These are phyloP conservation scores for Pleurotus djamor DNA, from an alignment of 768 basidiomycete species.

Conservation along the genomic window DNA sequence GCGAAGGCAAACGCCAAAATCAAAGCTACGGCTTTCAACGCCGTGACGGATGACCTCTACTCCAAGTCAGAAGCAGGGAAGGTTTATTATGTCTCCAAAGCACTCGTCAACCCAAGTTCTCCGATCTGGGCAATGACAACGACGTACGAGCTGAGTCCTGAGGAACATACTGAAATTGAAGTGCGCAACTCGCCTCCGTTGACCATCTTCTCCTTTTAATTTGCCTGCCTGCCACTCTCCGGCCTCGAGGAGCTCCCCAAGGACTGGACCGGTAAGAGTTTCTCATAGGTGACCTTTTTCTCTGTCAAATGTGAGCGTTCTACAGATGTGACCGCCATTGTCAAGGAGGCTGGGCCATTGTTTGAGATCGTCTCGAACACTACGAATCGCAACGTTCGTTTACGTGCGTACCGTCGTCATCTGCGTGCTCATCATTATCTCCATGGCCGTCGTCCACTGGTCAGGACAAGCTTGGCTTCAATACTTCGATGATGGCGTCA, in stretches of 20 bases:
- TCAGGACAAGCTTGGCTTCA: slow-evolving; percentile 91
- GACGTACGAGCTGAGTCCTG: slow-evolving; percentile 90
- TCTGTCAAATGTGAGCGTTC: slow-evolving; percentile 10
- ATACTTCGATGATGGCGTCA: slow-evolving; percentile 90
- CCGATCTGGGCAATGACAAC: slow-evolving; percentile 83
- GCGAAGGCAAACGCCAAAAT: slow-evolving; percentile 96
- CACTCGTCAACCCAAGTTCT: slow-evolving; percentile 94
- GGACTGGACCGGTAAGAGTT: slow-evolving; percentile 72
- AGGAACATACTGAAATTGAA: slow-evolving; percentile 79
- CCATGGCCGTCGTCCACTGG: slow-evolving; percentile 86
- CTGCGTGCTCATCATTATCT: slow-evolving; percentile 48
- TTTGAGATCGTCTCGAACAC: slow-evolving; percentile 75
- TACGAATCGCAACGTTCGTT: slow-evolving; percentile 60
- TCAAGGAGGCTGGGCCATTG: slow-evolving; percentile 74
- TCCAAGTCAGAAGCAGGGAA: slow-evolving; percentile 88
- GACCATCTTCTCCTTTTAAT: slow-evolving; percentile 36
- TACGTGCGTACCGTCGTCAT: no score
- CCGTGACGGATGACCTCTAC: slow-evolving; percentile 78
- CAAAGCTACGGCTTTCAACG: slow-evolving; percentile 88
- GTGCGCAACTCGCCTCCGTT: slow-evolving; percentile 16
- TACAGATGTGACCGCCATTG: slow-evolving; percentile 78
- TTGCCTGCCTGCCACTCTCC: slow-evolving; percentile 70
- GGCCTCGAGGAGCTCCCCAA: slow-evolving; percentile 64
- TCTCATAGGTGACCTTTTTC: background rate
- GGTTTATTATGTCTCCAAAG: slow-evolving; percentile 90